phyloP scores from a whole-genome alignment of 257 asterid genomes.

The Hygrophila difformis region DNA sequence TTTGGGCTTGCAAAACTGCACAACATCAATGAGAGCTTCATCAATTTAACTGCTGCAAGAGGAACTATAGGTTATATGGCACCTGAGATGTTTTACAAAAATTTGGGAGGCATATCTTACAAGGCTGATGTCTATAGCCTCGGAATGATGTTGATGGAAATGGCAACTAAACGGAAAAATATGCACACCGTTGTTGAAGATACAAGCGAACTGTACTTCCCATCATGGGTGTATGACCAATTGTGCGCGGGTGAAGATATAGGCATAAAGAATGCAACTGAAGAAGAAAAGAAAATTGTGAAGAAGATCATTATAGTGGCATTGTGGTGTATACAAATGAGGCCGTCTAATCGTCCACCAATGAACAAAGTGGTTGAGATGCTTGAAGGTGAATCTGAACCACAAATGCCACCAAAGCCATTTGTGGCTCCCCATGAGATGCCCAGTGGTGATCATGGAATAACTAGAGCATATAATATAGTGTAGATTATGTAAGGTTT shows the following conservation, averaged over 20 bases:
- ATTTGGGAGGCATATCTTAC: conserved; percentile 30
- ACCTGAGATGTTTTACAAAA: conserved; percentile 35
- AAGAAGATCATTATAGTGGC: conserved; percentile 31
- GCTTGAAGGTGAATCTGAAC: conserved; percentile 33
- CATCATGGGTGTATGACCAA: conserved; percentile 35
- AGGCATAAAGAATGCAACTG: conserved; percentile 25
- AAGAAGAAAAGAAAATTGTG: conserved; percentile 24
- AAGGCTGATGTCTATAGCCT: conserved; percentile 37
- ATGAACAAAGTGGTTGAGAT: conserved; percentile 37
- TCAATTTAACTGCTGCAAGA: conserved; percentile 28
- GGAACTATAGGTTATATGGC: conserved; percentile 47
- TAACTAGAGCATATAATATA: too few relatives aligned
- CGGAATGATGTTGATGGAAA: conserved; percentile 38
- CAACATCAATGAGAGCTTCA: conserved; percentile 14
- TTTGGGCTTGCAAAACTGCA: conserved; percentile 31
- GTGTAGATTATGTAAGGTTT: too few relatives aligned
- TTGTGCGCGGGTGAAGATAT: conserved; percentile 24
- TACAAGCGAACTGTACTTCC: conserved; percentile 31
- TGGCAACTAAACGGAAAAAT: conserved; percentile 27
- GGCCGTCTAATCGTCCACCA: conserved; percentile 38
- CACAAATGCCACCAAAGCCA: conserved; percentile 41
- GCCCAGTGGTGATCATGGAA: not conserved
- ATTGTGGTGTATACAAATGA: conserved; percentile 16
- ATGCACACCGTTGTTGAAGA: conserved; percentile 27
- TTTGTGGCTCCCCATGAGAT: conserved; percentile 34